Evolutionary conservation across 2,329 filamentous ascomycete genomes (phyloP).

Genomic region (Penicillium nordicum): DNA sequence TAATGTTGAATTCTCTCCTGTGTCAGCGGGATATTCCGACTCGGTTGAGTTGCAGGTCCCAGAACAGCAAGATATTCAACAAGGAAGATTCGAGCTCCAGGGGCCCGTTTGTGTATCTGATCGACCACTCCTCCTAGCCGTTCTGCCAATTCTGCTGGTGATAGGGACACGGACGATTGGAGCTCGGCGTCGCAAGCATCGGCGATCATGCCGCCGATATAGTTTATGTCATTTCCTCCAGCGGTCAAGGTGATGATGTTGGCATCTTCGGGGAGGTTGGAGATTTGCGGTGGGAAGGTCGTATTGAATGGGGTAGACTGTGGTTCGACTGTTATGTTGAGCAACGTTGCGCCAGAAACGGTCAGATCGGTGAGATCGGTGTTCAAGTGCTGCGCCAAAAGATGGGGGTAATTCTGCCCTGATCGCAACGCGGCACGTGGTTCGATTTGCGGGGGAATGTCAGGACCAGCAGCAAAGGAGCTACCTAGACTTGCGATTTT

Average conservation of each 20-base stretch:
- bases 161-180: background rate
- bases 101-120: constrained; percentile 11
- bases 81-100: constrained; percentile 11
- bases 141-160: constrained; percentile 4
- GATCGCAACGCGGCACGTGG: constrained; percentile 12
- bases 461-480: constrained; percentile 18
- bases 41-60: constrained; percentile 10
- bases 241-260: constrained; percentile 17
- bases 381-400: constrained; percentile 10
- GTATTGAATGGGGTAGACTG: constrained; percentile 1
- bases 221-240: constrained; percentile 17
- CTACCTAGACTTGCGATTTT: constrained; percentile 16
- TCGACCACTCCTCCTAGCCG: constrained; percentile 11
- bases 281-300: constrained; percentile 13
- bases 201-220: constrained; percentile 14
- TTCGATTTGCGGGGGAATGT: constrained; percentile 14
- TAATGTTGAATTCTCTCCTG: constrained; percentile 14
- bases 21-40: constrained; percentile 7
- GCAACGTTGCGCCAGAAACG: constrained; percentile 16
- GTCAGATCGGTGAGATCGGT: constrained; percentile 15
- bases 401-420: constrained; percentile 16
- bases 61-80: constrained; percentile 17
- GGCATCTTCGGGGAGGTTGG: constrained; percentile 8
- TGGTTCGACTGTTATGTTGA: constrained; percentile 14
- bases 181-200: constrained; percentile 6